A percentile compares a stretch with the other conserved stretches of the same genome.
Evolutionary conservation across 2,329 filamentous ascomycete species (phyloP).

Genomic region (Clathrospora elynae): DNA sequence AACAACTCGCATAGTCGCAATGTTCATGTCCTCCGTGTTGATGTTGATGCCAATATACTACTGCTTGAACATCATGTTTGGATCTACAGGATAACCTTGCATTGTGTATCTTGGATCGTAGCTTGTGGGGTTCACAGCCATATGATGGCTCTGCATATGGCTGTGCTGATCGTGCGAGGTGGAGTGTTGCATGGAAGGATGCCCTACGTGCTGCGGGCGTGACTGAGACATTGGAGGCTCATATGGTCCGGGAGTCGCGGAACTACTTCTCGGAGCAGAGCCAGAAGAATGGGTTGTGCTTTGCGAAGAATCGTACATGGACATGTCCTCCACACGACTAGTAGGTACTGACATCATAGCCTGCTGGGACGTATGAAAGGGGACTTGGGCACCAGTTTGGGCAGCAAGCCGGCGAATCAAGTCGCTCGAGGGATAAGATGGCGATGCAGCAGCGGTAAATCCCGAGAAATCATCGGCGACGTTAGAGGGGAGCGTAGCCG

Average conservation of each 20-base stretch:
- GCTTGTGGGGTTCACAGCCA: constrained; percentile 35
- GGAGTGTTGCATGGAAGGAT: constrained; percentile 30
- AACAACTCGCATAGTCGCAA: not conserved
- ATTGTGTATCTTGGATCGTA: constrained; percentile 44
- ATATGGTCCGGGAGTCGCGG: constrained; percentile 44
- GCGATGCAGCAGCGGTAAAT: constrained; percentile 32
- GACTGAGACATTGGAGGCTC: constrained; percentile 36
- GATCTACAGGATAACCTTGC: constrained; percentile 43
- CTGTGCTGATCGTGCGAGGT: constrained; percentile 34
- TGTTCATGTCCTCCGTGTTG: not conserved
- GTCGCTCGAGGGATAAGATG: constrained; percentile 41
- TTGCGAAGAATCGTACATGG: constrained; percentile 43
- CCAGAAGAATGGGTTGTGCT: constrained; percentile 40
- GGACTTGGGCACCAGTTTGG: constrained; percentile 44
- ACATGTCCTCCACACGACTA: constrained; percentile 44
- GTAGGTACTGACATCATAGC: constrained; percentile 38
- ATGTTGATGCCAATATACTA: constrained; percentile 11
- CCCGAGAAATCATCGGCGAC: constrained; percentile 37
- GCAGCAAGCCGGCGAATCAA: constrained; percentile 44
- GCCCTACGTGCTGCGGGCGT: constrained; percentile 32
- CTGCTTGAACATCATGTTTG: constrained; percentile 44
- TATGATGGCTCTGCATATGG: constrained; percentile 41
- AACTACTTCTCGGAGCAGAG: constrained; percentile 39
- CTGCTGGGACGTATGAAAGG: constrained; percentile 41
- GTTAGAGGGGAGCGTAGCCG: constrained; percentile 39